Evolutionary conservation across 2,329 filamentous ascomycete genomes (phyloP), one percentile per base, ranked within the genome.

Genomic region (Fusarium begoniae): DNA sequence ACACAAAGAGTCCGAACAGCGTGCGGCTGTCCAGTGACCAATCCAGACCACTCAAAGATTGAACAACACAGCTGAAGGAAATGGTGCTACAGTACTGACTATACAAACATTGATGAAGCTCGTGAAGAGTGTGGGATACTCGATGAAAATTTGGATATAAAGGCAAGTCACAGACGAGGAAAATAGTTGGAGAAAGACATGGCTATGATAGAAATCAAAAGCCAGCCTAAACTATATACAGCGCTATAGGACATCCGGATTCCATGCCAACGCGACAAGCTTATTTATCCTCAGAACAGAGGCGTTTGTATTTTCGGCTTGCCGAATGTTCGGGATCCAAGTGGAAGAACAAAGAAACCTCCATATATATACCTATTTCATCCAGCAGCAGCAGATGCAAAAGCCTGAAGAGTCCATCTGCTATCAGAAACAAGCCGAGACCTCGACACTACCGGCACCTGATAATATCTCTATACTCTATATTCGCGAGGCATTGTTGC

Each of bases 221-320:
- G 24, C 6, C 35, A 10, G 15, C 20, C 15, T 28, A 41, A n/a
- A 41, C 1, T 55, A 55, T 41, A 55, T 5, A 10, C 4, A 8
- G 20, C 6, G 8, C 18, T n/a, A 18, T 8, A 22, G 11, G 8
- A 14, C 51, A 55, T 41, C 35, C 17, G 24, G 20, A 26, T 55
- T 41, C 51, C 24, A 40, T n/a, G 35, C 2, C 24, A 38, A 8
- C 5, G 18, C 1, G 24, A 6, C 14, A 22, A 22, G n/a, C 2
- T 8, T 55, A 6, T n/a, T 55, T 20, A 28, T n/a, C 5, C 15
- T 17, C 18, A 10, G 10, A 30, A 55, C 20, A 30, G 11, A 22
- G 8, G 15, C 6, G 14, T 17, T 18, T 1, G 2, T 2, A 5
- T 26, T 17, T 2, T 9, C n/a, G 3, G n/a, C n/a, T 3, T 26